These are phyloP conservation scores for Pholiota microspora DNA, from an alignment of 768 basidiomycete genomes.

Conservation along the genomic window DNA sequence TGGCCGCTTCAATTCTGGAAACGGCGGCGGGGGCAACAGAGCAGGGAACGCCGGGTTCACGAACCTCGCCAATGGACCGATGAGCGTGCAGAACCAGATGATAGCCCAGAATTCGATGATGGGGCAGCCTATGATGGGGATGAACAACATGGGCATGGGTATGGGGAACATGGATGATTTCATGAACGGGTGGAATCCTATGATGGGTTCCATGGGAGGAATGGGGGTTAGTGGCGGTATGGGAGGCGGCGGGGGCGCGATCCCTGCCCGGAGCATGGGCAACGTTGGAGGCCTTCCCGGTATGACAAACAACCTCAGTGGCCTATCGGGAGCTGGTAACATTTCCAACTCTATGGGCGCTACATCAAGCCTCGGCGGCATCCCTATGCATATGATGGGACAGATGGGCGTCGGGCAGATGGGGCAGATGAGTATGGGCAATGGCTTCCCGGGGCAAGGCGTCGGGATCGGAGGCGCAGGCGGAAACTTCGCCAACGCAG, in stretches of 20 bases:
- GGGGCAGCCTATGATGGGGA: constrained; percentile 37
- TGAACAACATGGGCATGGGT: constrained; percentile 30
- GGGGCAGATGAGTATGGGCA: constrained; percentile 38
- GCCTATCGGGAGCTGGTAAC: constrained; percentile 7
- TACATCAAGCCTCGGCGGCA: constrained; percentile 12
- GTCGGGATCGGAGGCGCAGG: constrained; percentile 28
- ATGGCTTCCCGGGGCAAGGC: constrained; percentile 7
- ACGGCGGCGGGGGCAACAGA: not conserved
- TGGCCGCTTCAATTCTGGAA: not conserved
- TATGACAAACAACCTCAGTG: constrained; percentile 38
- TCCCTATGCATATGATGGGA: constrained; percentile 19
- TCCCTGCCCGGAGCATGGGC: not conserved
- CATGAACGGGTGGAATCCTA: constrained; percentile 37
- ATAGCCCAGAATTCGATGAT: constrained; percentile 25
- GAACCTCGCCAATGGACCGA: constrained; percentile 2
- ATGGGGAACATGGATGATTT: constrained; percentile 32
- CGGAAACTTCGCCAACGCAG: constrained; percentile 20
- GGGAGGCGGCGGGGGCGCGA: constrained; percentile 1
- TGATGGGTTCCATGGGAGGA: constrained; percentile 21
- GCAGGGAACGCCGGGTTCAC: not conserved
- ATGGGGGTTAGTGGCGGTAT: constrained; percentile 28
- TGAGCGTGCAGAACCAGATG: constrained; percentile 14
- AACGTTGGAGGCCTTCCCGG: constrained; percentile 16
- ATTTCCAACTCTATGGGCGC: constrained; percentile 3
- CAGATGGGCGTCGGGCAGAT: constrained; percentile 19